Conservation (phyloP, 2,329 filamentous ascomycete species). For the Ophiostoma australiae region DNA sequence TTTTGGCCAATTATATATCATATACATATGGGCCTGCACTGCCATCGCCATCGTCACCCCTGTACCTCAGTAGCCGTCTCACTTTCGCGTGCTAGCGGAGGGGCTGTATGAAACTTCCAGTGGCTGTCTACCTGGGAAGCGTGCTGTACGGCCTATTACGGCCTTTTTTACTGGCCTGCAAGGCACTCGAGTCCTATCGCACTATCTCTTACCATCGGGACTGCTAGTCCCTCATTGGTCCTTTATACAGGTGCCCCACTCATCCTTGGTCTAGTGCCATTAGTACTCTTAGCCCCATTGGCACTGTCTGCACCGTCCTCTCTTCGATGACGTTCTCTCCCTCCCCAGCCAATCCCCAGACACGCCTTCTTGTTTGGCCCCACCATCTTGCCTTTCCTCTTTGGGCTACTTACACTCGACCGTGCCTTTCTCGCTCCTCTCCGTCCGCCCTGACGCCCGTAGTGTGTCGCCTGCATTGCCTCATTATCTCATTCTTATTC, state of each 20-base stretch:
- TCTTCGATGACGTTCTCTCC: slow-evolving; percentile 10
- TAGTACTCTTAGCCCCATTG: slow-evolving; percentile 9
- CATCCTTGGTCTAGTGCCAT: slow-evolving; percentile 9
- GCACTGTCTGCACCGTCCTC: slow-evolving; percentile 11
- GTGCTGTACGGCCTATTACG: neutral
- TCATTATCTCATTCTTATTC: neutral
- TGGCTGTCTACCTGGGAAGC: neutral
- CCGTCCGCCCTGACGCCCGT: neutral
- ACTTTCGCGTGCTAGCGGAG: neutral
- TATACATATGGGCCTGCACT: neutral
- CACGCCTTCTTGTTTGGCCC: neutral
- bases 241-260: neutral
- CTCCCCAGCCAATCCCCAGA: neutral
- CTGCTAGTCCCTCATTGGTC: neutral
- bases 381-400: slow-evolving; percentile 10
- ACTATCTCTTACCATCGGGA: neutral
- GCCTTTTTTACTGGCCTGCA: neutral
- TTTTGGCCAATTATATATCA: neutral
- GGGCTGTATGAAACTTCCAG: neutral
- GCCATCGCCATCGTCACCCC: neutral
- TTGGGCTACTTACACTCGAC: slow-evolving; percentile 8
- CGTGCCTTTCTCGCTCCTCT: neutral
- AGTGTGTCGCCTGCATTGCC: slow-evolving; percentile 9
- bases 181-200: neutral
- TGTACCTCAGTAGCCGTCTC: slow-evolving; percentile 9